A percentile compares a stretch with the other conserved stretches of the same genome.
Evolutionary conservation across 306 rosid genomes (phyloP).

Genomic region (Dalbergia cultrata): DNA sequence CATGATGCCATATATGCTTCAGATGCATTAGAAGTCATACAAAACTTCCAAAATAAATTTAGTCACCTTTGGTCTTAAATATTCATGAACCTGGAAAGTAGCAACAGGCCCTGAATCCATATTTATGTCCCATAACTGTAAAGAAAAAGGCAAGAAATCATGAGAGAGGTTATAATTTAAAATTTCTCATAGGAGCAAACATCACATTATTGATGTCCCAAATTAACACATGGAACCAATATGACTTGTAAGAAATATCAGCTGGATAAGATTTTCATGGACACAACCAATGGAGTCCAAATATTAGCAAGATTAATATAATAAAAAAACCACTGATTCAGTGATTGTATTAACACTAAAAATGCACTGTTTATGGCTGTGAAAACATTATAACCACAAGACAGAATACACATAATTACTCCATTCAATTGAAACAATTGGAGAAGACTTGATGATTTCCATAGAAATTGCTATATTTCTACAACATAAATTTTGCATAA

Average conservation of each 20-base stretch:
- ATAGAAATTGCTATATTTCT: neutral
- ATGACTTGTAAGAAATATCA: neutral
- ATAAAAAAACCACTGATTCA: neutral
- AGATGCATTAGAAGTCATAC: constrained; percentile 1
- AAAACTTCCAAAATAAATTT: neutral
- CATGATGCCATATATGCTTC: constrained; percentile 6
- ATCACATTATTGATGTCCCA: neutral
- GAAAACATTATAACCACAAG: neutral
- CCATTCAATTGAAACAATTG: neutral
- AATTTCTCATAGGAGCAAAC: neutral
- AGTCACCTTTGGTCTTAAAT: constrained; percentile 78
- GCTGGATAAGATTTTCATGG: neutral
- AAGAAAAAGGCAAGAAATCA: neutral
- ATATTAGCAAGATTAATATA: neutral
- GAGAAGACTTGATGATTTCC: neutral
- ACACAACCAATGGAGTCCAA: neutral
- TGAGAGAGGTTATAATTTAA: neutral
- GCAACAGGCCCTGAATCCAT: constrained; percentile 82
- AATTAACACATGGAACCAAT: neutral
- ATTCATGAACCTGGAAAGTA: constrained; percentile 80
- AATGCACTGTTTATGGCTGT: neutral
- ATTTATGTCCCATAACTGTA: constrained; percentile 81
- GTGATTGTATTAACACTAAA: neutral
- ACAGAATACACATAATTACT: neutral
- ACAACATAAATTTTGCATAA: neutral